Conservation (phyloP, 2,329 filamentous ascomycete species). For the Colletotrichum lini region DNA sequence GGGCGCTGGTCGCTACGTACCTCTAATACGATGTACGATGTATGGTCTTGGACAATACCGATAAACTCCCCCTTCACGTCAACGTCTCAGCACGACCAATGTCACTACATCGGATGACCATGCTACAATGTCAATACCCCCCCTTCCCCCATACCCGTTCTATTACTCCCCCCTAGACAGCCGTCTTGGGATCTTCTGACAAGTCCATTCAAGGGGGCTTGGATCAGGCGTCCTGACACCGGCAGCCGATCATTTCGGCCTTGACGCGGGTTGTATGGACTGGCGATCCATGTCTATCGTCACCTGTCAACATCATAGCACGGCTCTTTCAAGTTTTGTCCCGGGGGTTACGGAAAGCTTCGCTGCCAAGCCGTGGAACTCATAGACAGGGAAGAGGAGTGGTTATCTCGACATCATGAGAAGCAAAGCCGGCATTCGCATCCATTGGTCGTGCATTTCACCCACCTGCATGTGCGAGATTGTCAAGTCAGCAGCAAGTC, state of each 20-base stretch:
- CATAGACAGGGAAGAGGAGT: conserved; percentile 18
- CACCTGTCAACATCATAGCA: conserved; percentile 25
- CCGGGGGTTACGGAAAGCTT: conserved; percentile 11
- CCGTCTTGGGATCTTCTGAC: conserved; percentile 11
- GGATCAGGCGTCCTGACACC: conserved; percentile 28
- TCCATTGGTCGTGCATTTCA: conserved; percentile 13
- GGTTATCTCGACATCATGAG: conserved; percentile 26
- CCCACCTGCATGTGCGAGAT: conserved; percentile 15
- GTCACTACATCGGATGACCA: conserved; percentile 36
- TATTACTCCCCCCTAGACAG: conserved; percentile 4
- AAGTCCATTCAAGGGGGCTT: conserved; percentile 18
- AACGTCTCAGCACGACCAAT: conserved; percentile 37
- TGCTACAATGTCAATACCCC: neutral
- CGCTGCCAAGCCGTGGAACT: conserved; percentile 22
- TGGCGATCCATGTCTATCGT: conserved; percentile 25
- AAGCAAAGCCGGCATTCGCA: conserved; percentile 10
- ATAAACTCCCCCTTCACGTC: conserved; percentile 33
- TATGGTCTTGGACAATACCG: neutral
- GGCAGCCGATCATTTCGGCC: conserved; percentile 34
- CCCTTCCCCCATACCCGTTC: neutral
- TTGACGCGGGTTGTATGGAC: conserved; percentile 27
- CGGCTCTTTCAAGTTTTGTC: conserved; percentile 8
- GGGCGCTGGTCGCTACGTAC: neutral
- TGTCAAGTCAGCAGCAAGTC: conserved; percentile 6
- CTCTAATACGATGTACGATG: neutral